phyloP scores from a whole-genome alignment of 2,329 filamentous ascomycete species.

The Colletotrichum higginsianum region DNA sequence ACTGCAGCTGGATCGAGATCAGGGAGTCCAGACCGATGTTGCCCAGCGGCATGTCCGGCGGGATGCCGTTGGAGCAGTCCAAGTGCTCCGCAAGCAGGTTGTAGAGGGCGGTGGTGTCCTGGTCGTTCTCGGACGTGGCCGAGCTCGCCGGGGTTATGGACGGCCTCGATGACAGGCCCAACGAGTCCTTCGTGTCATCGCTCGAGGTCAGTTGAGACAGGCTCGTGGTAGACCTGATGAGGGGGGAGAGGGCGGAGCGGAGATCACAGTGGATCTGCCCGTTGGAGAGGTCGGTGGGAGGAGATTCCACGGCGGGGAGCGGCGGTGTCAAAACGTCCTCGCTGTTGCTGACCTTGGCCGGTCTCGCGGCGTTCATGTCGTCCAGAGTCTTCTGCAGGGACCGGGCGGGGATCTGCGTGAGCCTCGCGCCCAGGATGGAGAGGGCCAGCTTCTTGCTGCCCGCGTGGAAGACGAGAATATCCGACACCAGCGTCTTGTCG shows the following conservation, averaged over 20 bases:
- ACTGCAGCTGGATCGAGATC: constrained; percentile 4
- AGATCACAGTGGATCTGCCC: not conserved
- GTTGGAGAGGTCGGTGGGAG: not conserved
- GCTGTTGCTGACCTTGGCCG: not conserved
- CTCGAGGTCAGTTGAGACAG: not conserved
- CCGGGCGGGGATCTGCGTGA: not conserved
- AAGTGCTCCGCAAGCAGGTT: not conserved
- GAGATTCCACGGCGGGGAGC: not conserved
- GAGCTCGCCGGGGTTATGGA: not conserved
- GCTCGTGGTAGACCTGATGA: not conserved
- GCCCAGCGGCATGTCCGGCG: not conserved
- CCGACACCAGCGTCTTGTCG: not conserved
- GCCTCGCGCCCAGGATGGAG: not conserved
- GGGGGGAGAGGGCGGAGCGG: not conserved
- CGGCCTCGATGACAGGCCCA: not conserved
- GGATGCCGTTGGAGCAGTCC: constrained; percentile 4
- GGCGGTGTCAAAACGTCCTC: not conserved
- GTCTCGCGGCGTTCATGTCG: not conserved
- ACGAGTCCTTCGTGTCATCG: not conserved
- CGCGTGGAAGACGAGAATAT: not conserved
- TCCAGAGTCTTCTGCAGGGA: not conserved
- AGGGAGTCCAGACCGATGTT: constrained; percentile 1
- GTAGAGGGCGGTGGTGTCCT: not conserved
- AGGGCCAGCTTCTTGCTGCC: not conserved
- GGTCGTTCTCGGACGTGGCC: not conserved